A percentile compares a stretch with the other conserved stretches of the same genome.
Evolutionary conservation across 345 rosid species (phyloP).

Genomic region (Rhodomyrtus tomentosa): DNA sequence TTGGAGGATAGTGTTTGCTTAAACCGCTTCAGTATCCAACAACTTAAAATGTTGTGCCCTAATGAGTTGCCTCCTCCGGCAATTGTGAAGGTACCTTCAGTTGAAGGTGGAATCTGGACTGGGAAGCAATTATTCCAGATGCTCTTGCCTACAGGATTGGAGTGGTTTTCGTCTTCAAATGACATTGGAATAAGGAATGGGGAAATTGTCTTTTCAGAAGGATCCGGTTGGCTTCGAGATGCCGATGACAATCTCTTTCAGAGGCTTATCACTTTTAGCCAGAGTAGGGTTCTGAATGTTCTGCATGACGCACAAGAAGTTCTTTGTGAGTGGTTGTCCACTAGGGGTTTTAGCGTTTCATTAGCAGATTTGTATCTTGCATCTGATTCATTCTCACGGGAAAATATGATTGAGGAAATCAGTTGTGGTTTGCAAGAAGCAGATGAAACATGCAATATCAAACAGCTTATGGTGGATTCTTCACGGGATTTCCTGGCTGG

Average conservation of each 20-base stretch:
- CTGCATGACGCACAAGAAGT: slow-evolving; percentile 61
- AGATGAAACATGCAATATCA: slow-evolving; percentile 42
- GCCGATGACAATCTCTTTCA: slow-evolving; percentile 60
- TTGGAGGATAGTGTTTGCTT: slow-evolving; percentile 42
- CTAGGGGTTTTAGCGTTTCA: slow-evolving; percentile 75
- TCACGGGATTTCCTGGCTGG: slow-evolving; percentile 44
- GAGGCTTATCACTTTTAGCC: slow-evolving; percentile 38
- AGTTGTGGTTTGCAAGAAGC: slow-evolving; percentile 57
- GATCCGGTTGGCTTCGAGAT: slow-evolving; percentile 70
- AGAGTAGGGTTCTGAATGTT: slow-evolving; percentile 44
- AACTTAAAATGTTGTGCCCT: slow-evolving; percentile 66
- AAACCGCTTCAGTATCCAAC: slow-evolving; percentile 54
- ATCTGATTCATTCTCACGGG: slow-evolving; percentile 32
- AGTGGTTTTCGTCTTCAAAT: slow-evolving; percentile 32
- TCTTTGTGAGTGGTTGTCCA: slow-evolving; percentile 79
- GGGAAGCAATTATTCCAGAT: slow-evolving; percentile 77
- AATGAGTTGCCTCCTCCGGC: slow-evolving; percentile 29
- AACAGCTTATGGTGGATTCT: slow-evolving; percentile 68
- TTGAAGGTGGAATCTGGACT: slow-evolving; percentile 43
- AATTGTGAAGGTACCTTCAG: slow-evolving; percentile 30
- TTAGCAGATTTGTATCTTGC: slow-evolving; percentile 63
- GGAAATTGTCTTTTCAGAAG: slow-evolving; percentile 51
- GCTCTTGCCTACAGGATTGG: slow-evolving; percentile 63
- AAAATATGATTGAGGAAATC: slow-evolving; percentile 60
- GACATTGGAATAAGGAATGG: slow-evolving; percentile 42